Base-by-base conservation (phyloP, 805 yeast species). In the Kodamaea hsintzibuensis region DNA sequence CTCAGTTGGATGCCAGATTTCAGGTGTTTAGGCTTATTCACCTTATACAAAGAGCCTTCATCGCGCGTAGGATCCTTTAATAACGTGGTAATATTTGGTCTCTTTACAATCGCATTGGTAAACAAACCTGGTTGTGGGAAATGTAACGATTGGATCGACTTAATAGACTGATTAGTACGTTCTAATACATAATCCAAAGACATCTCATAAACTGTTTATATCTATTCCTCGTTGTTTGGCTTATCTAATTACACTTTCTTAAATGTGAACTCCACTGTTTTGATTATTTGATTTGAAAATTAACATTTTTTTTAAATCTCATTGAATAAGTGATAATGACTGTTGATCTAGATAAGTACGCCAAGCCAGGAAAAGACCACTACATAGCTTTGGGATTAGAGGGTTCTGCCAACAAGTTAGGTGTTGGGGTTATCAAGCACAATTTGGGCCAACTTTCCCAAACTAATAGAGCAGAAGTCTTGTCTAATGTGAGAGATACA, bases 381-480 rank as follows among this genome's bases (percentile, higher is more conserved):
- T 88, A 86, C 62, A 69, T 89, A 10, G 97, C 97, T 0, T 64
- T 95, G 0, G 99, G 99, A 0, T 78, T 95, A 33, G 99, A 95
- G 69, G 99, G 99, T 1, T 91, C 98, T 0, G 99, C 99, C 14
- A 95, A 95, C 68, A 95, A 95, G 67, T 78, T 95, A 1, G 99
- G 98, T 1, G 95, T 93, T 1, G 99, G 99, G 1, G 80, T 95
- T 14, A 86, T 95, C 51, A 85, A 82, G 61, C 99, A 95, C 60
- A 77, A 78, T 7, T 54, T 76, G 18, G 95, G 95, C 2, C 81
- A 76, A 19, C 72, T 84, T 18, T 71, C 85, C 0, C 72, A 74
- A 3, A 62, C 72, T 1, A 88, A 89, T 62, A 73, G 84, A 39
- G 96, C 97, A 0, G 82, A 80, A 55, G 88, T 95, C 1, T 76